phyloP scores from a whole-genome alignment of 2,329 filamentous ascomycete genomes.

The Sphaerulina musiva region DNA sequence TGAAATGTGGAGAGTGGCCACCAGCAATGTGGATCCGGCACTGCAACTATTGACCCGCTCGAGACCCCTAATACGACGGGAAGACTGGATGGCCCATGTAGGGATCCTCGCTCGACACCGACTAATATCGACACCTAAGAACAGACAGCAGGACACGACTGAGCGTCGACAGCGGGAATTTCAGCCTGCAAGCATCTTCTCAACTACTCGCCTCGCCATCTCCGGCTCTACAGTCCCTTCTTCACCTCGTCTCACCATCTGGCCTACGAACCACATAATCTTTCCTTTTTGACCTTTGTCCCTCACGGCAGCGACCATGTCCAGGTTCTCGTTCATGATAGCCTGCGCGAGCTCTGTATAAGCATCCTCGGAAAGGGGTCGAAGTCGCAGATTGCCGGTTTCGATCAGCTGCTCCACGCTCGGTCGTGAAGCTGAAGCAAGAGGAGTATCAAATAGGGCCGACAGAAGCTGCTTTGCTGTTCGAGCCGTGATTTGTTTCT shows the following conservation, averaged over 20 bases:
- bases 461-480: constrained; percentile 56
- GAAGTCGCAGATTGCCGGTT: constrained; percentile 50
- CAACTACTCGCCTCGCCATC: constrained; percentile 51
- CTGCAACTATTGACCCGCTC: too few species aligned
- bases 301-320: constrained; percentile 55
- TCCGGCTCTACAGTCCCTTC: constrained; percentile 58
- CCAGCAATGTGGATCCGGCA: too few species aligned
- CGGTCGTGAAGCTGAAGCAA: constrained; percentile 24
- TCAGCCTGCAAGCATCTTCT: constrained; percentile 35
- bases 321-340: constrained; percentile 49
- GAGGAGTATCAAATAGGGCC: constrained; percentile 40
- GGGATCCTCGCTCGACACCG: too few species aligned
- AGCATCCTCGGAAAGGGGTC: constrained; percentile 49
- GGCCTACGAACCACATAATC: constrained; percentile 60
- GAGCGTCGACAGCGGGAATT: not conserved
- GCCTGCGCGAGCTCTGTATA: constrained; percentile 50
- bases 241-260: constrained; percentile 57
- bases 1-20: too few species aligned
- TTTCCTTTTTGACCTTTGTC: constrained; percentile 58
- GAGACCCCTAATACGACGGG: too few species aligned
- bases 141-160: too few species aligned
- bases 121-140: too few species aligned
- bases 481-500: constrained; percentile 45
- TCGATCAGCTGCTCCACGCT: constrained; percentile 50
- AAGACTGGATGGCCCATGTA: too few species aligned